phyloP scores from a whole-genome alignment of 805 yeast genomes.

The Ogataea henricii region DNA sequence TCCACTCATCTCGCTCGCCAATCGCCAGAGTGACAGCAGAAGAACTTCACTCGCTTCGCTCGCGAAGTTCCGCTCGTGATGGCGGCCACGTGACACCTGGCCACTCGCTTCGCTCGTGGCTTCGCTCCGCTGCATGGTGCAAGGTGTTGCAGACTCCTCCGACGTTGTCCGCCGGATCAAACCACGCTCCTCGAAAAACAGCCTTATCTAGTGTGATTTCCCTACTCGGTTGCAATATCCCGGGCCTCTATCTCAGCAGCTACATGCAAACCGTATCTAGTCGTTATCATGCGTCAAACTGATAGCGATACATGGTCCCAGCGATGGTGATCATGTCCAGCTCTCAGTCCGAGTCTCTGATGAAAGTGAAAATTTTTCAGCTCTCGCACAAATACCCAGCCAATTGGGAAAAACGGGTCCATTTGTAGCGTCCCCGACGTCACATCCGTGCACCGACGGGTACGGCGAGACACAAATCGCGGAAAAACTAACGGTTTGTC shows the following conservation, averaged over 20 bases:
- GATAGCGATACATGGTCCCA: background rate
- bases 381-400: background rate
- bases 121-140: too few relatives aligned
- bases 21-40: too few relatives aligned
- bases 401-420: background rate
- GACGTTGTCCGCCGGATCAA: slow-evolving; percentile 1
- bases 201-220: background rate
- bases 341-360: background rate
- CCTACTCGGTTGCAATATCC: background rate
- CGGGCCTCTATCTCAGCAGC: background rate
- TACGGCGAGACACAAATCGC: background rate
- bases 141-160: background rate
- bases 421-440: background rate
- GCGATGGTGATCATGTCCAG: background rate
- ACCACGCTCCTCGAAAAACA: background rate
- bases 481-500: slow-evolving; percentile 2
- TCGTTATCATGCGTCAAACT: slow-evolving; percentile 1
- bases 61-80: too few relatives aligned
- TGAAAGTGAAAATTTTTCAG: background rate
- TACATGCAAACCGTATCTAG: background rate
- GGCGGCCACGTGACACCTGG: too few relatives aligned
- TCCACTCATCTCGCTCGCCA: too few relatives aligned
- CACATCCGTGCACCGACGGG: background rate
- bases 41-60: too few relatives aligned
- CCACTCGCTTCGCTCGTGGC: too few relatives aligned